These are phyloP conservation scores for Boletus sp. DNA, from an alignment of 768 basidiomycete genomes.

Conservation along the genomic window DNA sequence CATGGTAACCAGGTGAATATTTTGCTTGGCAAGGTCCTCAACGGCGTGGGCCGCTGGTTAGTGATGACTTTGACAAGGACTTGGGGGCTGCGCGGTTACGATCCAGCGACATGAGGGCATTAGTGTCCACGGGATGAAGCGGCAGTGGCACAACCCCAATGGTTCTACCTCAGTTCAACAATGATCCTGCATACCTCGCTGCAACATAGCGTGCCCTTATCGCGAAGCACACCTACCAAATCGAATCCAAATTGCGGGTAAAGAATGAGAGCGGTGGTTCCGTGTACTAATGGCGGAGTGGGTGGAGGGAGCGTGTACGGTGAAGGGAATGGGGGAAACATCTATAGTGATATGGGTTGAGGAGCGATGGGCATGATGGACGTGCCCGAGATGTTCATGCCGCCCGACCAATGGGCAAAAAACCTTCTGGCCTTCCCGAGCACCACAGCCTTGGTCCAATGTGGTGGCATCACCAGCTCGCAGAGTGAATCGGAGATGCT, in stretches of 20 bases:
- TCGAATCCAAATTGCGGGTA: slow-evolving; percentile 82
- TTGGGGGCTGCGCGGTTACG: slow-evolving; percentile 18
- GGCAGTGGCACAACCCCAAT: slow-evolving; percentile 26
- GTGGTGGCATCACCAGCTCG: slow-evolving; percentile 46
- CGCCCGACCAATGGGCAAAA: slow-evolving; percentile 38
- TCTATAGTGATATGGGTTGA: slow-evolving; percentile 40
- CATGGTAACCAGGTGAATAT: neutral
- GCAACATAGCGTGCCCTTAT: slow-evolving; percentile 87
- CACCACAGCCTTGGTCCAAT: slow-evolving; percentile 52
- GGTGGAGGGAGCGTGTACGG: slow-evolving; percentile 33
- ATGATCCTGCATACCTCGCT: slow-evolving; percentile 57
- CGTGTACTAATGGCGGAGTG: slow-evolving; percentile 40
- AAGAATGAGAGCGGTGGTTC: slow-evolving; percentile 73
- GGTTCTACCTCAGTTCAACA: slow-evolving; percentile 39
- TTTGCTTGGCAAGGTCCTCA: slow-evolving; percentile 83
- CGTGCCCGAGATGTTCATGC: slow-evolving; percentile 38
- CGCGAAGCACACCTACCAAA: slow-evolving; percentile 88
- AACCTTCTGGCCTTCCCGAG: slow-evolving; percentile 51
- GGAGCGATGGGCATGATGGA: slow-evolving; percentile 42
- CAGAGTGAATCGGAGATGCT: slow-evolving; percentile 62
- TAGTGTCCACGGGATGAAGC: slow-evolving; percentile 24
- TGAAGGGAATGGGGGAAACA: slow-evolving; percentile 40
- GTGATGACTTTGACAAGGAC: slow-evolving; percentile 47
- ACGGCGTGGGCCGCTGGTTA: slow-evolving; percentile 69
- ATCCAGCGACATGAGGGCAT: slow-evolving; percentile 34